Base-by-base conservation (phyloP, 768 basidiomycete species). In the Russula emetica region DNA sequence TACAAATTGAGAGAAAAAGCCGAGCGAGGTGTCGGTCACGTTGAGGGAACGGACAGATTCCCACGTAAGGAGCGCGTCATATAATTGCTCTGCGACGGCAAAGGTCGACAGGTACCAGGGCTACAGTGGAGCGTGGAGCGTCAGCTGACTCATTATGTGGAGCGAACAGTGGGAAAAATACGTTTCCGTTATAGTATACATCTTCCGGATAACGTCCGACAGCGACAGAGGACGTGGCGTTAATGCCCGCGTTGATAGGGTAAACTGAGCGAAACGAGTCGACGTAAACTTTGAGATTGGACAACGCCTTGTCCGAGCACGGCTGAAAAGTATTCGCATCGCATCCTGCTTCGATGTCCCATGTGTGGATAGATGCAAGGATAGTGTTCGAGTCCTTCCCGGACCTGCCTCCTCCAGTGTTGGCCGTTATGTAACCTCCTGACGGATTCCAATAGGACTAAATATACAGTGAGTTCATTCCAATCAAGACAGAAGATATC, bases 161-260 rank as follows among this genome's bases (percentile, higher is more conserved):
- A 28, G 34, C 6, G 16, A 7, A 13, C 18, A 32, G 18, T 34
- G 32, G 26, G 30, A 51, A 53, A 32, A 3, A 67, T 66, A 88
- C 88, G 71, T 90, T 89, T 22, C 90, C 88, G 55, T 79, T 79
- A 61, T 78, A 82, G 72, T 91, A 92, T 28, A 78, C 72, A 71
- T 92, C 90, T 71, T 92, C 91, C 1, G 82, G 76, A 70, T 92
- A 92, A n/a, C 91, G 78, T 18, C 91, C 91, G 13, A 86, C 85
- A 1, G 89, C 86, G 40, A 88, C 81, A 28, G 86, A 85, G 6
- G 76, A 74, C 59, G 78, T 78, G 24, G 81, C 69, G 14, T 80
- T 70, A 57, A 83, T 78, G 11, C 84, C 87, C 62, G 67, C 73
- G 76, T 92, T 92, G 76, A 91, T 79, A 10, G 73, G 32, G 65